Evolutionary conservation across 768 basidiomycete species (phyloP), one percentile per base, ranked within the genome.

Genomic region (Xerocomellus amylosporus): DNA sequence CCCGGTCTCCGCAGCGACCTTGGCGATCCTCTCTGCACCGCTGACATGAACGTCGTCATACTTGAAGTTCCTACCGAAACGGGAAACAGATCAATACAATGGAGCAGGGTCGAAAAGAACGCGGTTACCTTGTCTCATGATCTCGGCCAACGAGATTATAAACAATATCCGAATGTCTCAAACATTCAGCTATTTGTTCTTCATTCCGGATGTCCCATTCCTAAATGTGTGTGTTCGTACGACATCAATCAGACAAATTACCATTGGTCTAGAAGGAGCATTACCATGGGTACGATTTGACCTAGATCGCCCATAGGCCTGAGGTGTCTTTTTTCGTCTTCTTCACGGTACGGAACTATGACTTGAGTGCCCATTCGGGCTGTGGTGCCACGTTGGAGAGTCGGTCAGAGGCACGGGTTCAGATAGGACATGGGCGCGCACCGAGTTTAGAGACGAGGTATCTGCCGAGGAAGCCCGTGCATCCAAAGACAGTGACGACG

Each of bases 291-390:
- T 53, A 98, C 90, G 59, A 99, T 88, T 76, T 96, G 94, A 8
- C 97, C 97, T 51, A 98, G 78, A 76, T 99, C 97, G 40, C 96
- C 97, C 86, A 89, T 95, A 13, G 90, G 90, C 73, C 87, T 88
- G 66, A 99, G 76, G 65, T 90, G 83, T 55, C 96, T 80, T 64
- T 88, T 92, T 68, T 93, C 89, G 67, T 98, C 93, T 67, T 93
- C 90, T 60, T 98, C 93, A 41, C 97, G 84, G 76, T 96, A 98
- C 8, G 96, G 96, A 46, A 97, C 79, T 67, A 98, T 81, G 55
- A 98, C 94, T 67, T 95, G 93, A 6, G 92, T 93, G 17, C 96
- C 96, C 68, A 83, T 77, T 74, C 91, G 93, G 56, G 91, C 96
- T 91, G 68, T 41, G 46, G 87, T 66, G 44, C 30, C 49, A 43